Evolutionary conservation across 2,329 filamentous ascomycete genomes (phyloP).

Genomic region (Alternaria alternata): DNA sequence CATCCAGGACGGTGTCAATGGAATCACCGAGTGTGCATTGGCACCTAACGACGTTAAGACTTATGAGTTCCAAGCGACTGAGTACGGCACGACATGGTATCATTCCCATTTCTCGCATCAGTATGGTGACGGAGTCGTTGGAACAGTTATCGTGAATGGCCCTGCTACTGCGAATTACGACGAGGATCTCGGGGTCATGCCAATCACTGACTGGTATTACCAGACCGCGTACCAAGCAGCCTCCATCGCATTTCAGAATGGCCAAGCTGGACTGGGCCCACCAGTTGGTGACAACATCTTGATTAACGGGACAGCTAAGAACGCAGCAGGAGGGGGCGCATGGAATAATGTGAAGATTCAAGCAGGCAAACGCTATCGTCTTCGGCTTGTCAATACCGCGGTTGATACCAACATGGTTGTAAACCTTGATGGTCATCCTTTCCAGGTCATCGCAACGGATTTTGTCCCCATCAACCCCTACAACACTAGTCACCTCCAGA

Average conservation of each 20-base stretch:
- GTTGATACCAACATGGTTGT: slow-evolving; percentile 38
- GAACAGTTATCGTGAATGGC: slow-evolving; percentile 42
- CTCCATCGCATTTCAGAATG: slow-evolving; percentile 30
- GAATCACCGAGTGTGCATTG: slow-evolving; percentile 52
- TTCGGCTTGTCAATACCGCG: slow-evolving; percentile 65
- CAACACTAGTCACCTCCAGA: slow-evolving; percentile 47
- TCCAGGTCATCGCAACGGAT: slow-evolving; percentile 45
- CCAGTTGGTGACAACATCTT: slow-evolving; percentile 54
- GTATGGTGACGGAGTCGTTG: slow-evolving; percentile 54
- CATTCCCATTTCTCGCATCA: slow-evolving; percentile 55
- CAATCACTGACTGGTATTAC: slow-evolving; percentile 55
- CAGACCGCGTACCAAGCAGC: slow-evolving; percentile 42
- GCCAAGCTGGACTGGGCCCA: slow-evolving; percentile 29
- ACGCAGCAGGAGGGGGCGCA: slow-evolving; percentile 49
- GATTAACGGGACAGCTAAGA: slow-evolving; percentile 65
- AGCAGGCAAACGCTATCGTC: slow-evolving; percentile 61
- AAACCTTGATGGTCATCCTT: slow-evolving; percentile 42
- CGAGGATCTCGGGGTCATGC: slow-evolving; percentile 37
- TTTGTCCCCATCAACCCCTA: slow-evolving; percentile 45
- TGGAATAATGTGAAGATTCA: slow-evolving; percentile 42
- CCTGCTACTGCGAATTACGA: slow-evolving; percentile 45
- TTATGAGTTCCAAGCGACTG: slow-evolving; percentile 40
- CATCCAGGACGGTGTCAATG: slow-evolving; percentile 62
- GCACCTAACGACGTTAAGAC: slow-evolving; percentile 59
- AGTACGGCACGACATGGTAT: slow-evolving; percentile 49